Base-by-base conservation (phyloP, 2,329 filamentous ascomycete genomes). In the Cytospora mali region DNA sequence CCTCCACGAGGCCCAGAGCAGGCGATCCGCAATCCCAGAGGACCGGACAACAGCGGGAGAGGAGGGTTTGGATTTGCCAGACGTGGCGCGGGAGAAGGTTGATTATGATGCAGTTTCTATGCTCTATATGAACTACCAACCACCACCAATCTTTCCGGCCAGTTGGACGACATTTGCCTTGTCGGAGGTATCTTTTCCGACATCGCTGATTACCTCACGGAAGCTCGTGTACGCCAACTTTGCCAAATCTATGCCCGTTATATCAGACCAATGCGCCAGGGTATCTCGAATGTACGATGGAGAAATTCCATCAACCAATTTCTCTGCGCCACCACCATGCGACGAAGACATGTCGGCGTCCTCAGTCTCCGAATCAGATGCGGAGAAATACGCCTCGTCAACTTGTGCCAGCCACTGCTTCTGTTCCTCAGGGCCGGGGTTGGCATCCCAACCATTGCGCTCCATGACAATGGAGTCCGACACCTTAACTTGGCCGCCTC, bases 401-500 rank as follows among this genome's bases (percentile, higher is more conserved):
- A 96, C 89, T 67, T 87, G 84, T 13, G 85, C 85, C 67, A 96
- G 76, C 92, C 92, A 98, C 55, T 88, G 86, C 73, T 93, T 96
- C 76, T 97, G 93, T 76, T 93, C 91, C 65, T 88, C 85, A 4
- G 88, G 86, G 0, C 90, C 89, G 31, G 88, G 83, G 70, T 89
- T 90, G 33, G 76, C 74, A 2, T 75, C 73, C 16, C 79, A 68
- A 3, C 78, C 76, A 66, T 77, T 81, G 54, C 80, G 80, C 65
- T 81, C 81, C 49, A 80, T 70, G 11, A 88, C 76, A 14, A 86
- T 78, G 7, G 90, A 86, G 73, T 98, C 95, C 58, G 92, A 91
- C 28, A 92, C 86, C 72, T 97, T 97, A 73, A 99, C 88, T 79
- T 99, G 95, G 0, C 95, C 95, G 42, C 95, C 95, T 2, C 95